These are phyloP conservation scores for Chenopodium album DNA, from an alignment of 148 eudicot species.

Conservation along the genomic window DNA sequence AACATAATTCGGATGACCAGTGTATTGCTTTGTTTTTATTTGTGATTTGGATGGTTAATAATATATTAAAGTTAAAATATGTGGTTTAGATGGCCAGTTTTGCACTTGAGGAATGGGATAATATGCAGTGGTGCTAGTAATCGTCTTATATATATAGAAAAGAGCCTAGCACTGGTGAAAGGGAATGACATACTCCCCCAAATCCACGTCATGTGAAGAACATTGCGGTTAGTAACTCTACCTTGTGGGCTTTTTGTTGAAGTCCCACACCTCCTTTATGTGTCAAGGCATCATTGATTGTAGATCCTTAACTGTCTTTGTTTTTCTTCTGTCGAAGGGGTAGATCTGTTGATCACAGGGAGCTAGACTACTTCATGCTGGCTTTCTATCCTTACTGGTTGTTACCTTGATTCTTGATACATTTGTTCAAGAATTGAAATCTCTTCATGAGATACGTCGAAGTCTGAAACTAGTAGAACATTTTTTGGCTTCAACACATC, in stretches of 20 bases:
- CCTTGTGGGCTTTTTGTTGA: slow-evolving; percentile 74
- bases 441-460: slow-evolving; percentile 68
- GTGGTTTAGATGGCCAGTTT: no score
- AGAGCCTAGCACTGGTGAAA: slow-evolving; percentile 36
- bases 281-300: slow-evolving; percentile 60
- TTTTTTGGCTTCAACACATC: slow-evolving; percentile 55
- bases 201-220: slow-evolving; percentile 78
- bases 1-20: no score
- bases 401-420: slow-evolving; percentile 52
- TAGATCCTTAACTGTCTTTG: slow-evolving; percentile 38
- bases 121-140: no score
- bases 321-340: slow-evolving; percentile 39
- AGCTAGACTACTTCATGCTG: slow-evolving; percentile 73
- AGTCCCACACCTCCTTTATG: slow-evolving; percentile 60
- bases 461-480: slow-evolving; percentile 48
- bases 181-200: slow-evolving; percentile 79
- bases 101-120: no score
- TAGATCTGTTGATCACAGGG: slow-evolving; percentile 47
- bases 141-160: no score
- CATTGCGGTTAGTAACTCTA: slow-evolving; percentile 51
- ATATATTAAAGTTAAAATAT: no score
- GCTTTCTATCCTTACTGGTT: slow-evolving; percentile 46
- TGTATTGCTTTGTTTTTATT: no score
- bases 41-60: no score
- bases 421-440: slow-evolving; percentile 56